These are phyloP conservation scores for Mrakia hoshinonis DNA, from an alignment of 768 basidiomycete genomes.

Conservation along the genomic window DNA sequence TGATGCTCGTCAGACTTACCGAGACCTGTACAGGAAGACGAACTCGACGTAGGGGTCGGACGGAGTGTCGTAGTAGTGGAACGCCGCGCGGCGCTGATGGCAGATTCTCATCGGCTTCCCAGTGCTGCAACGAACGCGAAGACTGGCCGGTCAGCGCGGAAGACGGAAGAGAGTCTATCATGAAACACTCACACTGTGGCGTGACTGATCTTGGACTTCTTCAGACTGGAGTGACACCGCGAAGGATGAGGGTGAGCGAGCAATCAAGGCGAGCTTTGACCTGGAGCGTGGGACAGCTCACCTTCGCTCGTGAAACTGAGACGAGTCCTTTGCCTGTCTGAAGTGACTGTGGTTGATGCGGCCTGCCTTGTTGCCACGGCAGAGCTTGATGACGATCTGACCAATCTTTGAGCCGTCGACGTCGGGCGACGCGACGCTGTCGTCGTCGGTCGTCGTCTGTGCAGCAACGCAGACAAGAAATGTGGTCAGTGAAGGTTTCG, in stretches of 20 bases:
- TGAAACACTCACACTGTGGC: background rate
- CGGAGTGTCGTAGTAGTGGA: background rate
- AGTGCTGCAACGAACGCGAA: background rate
- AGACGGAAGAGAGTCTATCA: background rate
- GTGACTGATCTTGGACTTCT: conserved; percentile 2
- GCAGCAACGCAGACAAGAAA: background rate
- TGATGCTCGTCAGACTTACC: no score
- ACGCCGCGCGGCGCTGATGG: background rate
- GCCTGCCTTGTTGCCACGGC: background rate
- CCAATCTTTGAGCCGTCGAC: background rate
- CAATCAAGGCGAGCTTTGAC: no score
- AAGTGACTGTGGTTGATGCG: background rate
- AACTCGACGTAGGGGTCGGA: background rate
- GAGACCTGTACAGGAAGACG: background rate
- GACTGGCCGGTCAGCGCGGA: background rate
- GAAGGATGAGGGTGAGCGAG: background rate
- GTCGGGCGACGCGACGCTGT: background rate
- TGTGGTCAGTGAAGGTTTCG: background rate
- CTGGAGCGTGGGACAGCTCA: no score
- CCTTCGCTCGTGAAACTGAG: background rate
- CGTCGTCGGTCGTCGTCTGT: background rate
- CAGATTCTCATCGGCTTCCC: background rate
- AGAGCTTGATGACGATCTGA: background rate
- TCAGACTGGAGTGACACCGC: background rate
- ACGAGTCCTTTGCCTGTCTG: background rate